phyloP scores from a whole-genome alignment of 2,329 filamentous ascomycete genomes.

The Claviceps purpurea region DNA sequence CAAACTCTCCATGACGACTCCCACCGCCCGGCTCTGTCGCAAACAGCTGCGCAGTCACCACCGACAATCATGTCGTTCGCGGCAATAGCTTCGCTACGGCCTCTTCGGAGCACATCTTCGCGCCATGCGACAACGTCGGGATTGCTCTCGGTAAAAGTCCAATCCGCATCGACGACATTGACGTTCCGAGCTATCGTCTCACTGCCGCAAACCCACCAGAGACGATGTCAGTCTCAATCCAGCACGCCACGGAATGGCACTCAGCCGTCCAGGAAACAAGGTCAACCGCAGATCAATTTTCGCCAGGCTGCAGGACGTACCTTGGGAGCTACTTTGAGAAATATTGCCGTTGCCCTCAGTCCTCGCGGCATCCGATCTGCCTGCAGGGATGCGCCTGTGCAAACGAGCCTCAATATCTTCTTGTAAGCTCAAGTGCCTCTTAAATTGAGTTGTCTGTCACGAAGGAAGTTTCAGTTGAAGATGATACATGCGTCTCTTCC shows the following conservation, averaged over 20 bases:
- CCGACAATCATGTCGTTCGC: constrained; percentile 19
- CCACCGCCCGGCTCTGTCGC: neutral
- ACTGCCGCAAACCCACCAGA: constrained; percentile 13
- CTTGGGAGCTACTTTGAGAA: constrained; percentile 21
- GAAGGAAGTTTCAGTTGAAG: neutral
- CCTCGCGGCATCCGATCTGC: constrained; percentile 22
- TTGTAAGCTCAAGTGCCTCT: constrained; percentile 14
- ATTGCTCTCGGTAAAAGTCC: constrained; percentile 20
- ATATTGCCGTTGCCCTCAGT: constrained; percentile 20
- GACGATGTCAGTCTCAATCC: constrained; percentile 18
- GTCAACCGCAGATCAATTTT: constrained; percentile 19
- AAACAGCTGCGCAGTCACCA: neutral
- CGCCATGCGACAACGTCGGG: constrained; percentile 15
- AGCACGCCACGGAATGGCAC: constrained; percentile 8
- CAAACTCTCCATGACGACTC: neutral
- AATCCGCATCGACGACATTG: constrained; percentile 15
- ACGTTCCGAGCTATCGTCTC: constrained; percentile 18
- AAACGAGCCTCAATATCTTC: constrained; percentile 17
- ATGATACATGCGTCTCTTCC: neutral
- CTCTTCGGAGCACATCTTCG: constrained; percentile 17
- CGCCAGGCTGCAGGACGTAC: constrained; percentile 16
- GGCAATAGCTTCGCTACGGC: constrained; percentile 21
- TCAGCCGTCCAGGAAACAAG: constrained; percentile 8
- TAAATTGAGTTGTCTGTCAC: neutral
- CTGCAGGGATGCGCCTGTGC: constrained; percentile 19